Evolutionary conservation across 768 basidiomycete genomes (phyloP), one percentile per base, ranked within the genome.

Genomic region (Auricularia sp.): DNA sequence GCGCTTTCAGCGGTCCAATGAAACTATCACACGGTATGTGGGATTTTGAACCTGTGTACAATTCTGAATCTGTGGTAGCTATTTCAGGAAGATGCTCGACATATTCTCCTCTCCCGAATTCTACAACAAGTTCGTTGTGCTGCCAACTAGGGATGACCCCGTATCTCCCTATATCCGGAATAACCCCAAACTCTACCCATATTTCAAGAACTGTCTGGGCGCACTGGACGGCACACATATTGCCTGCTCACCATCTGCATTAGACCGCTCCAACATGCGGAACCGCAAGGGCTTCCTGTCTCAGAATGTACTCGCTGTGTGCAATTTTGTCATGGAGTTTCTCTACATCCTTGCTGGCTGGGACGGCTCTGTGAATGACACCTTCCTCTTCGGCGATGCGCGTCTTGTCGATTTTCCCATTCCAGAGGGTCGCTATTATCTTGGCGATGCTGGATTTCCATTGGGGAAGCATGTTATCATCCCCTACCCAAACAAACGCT

Each of bases 1-100:
- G 61, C 63, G 70, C 8, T 79, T 80, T 65, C 78, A 79, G 66
- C 62, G 71, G 1, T 74, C 74, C 67, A 73, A 70, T 14, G 76
- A 76, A 23, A 78, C 77, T 1, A 75, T 79, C 21, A 74, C 72
- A n/a, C 72, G 72, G 78, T 51, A 51, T 10, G 8, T 43, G 2
- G 16, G 8, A 43, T 8, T 16, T 43, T 43, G 16, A 10, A 10
- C 16, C 42, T 43, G 16, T 43, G 42, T 16, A 43, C 16, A 8
- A 43, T 43, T 43, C 10, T 16, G 42, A 8, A 10, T 16, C 8
- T 43, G 16, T 16, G 16, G 42, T 43, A 43, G 42, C 42, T 8
- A 8, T 8, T 43, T 43, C 16, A 8, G 16, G 10, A 43, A 43
- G 42, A 43, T 43, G 8, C 68, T 75, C n/a, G 23, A 65, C 2